phyloP scores from a whole-genome alignment of 371 early-diverging fungal genomes.

The Apophysomyces variabilis region DNA sequence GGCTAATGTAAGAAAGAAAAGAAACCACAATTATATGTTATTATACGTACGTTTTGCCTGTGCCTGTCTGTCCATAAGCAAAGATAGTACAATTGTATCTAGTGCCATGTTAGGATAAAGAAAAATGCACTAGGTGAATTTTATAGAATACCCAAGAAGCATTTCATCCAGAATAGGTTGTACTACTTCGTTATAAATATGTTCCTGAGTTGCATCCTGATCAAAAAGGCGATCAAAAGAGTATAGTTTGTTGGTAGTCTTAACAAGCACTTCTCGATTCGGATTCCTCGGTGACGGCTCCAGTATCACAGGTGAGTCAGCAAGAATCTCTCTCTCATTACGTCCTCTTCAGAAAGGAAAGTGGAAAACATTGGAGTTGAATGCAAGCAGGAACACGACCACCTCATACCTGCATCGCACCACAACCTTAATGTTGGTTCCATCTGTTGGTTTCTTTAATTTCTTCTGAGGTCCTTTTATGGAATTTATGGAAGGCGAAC shows the following conservation, averaged over 20 bases:
- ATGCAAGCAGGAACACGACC: background rate
- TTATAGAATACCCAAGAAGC: conserved; percentile 40
- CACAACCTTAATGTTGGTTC: conserved; percentile 68
- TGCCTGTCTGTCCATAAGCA: conserved; percentile 96
- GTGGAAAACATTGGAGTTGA: background rate
- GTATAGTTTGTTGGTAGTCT: conserved; percentile 68
- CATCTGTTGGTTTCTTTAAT: conserved; percentile 22
- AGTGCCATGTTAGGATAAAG: background rate
- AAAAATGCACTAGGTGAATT: background rate
- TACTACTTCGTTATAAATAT: conserved; percentile 85
- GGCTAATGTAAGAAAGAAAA: background rate
- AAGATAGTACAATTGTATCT: conserved; percentile 96
- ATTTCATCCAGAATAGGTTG: conserved; percentile 84
- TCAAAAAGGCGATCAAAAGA: conserved; percentile 94
- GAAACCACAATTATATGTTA: background rate
- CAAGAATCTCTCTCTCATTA: conserved; percentile 42
- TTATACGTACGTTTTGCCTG: conserved; percentile 78
- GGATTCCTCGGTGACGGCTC: conserved; percentile 27
- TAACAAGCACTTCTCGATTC: conserved; percentile 38
- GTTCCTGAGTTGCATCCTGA: conserved; percentile 78
- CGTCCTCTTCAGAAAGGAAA: conserved; percentile 28
- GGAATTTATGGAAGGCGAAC: conserved; percentile 3
- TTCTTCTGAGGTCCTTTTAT: background rate
- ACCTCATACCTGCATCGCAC: conserved; percentile 67
- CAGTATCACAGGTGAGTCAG: conserved; percentile 40